These are phyloP conservation scores for Waltiozyma sp. DNA, from an alignment of 1,139 yeast species.

Conservation along the genomic window DNA sequence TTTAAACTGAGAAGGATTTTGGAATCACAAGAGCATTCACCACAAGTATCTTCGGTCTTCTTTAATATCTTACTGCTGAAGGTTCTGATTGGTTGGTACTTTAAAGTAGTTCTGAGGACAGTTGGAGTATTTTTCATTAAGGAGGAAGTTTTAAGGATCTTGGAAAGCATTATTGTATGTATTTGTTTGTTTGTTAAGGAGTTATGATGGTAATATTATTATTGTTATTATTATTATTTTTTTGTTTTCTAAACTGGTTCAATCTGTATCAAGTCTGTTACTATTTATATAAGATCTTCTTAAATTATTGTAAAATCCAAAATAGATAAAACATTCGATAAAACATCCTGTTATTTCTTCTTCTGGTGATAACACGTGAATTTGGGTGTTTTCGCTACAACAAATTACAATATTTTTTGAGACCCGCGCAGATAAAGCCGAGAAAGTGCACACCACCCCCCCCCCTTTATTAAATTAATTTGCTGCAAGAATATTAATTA, in stretches of 20 bases:
- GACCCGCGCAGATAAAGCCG: no score
- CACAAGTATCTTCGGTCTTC: background rate
- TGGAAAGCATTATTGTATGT: background rate
- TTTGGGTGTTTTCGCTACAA: background rate
- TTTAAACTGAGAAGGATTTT: background rate
- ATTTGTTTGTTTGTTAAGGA: background rate
- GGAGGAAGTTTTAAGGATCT: background rate
- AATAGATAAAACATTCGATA: no score
- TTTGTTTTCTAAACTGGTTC: background rate
- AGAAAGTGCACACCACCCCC: no score
- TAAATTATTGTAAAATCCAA: no score
- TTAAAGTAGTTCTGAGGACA: background rate
- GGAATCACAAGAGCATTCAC: background rate
- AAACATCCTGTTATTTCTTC: no score
- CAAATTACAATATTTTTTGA: no score
- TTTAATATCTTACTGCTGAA: background rate
- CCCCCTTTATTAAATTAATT: no score
- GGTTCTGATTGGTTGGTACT: background rate
- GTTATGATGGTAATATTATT: no score
- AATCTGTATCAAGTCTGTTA: no score
- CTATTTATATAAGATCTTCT: no score
- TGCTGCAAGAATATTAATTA: no score
- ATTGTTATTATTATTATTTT: background rate
- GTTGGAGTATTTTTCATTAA: background rate
- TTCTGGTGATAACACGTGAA: background rate